A percentile compares a stretch with the other conserved stretches of the same genome.
Conservation (phyloP, 1,284 basidiomycete species). For the Ustilago curta region DNA sequence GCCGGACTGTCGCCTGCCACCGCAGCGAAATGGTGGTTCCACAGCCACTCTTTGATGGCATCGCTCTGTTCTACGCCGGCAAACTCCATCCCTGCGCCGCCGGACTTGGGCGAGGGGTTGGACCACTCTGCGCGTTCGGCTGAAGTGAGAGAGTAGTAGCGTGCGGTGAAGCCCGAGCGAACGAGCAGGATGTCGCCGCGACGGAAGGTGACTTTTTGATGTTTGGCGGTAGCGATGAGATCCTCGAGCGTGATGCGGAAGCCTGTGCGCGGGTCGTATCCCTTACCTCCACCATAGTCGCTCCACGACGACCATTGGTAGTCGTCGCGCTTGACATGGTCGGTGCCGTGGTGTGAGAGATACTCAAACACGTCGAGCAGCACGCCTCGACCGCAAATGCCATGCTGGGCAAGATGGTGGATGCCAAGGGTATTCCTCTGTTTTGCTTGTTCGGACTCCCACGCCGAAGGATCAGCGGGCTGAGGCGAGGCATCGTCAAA, state of each 20-base stretch:
- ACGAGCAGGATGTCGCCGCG: slow-evolving; percentile 58
- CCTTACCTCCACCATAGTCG: slow-evolving; percentile 34
- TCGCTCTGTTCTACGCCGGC: slow-evolving; percentile 61
- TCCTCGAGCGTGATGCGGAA: slow-evolving; percentile 75
- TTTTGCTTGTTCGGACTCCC: slow-evolving; percentile 27
- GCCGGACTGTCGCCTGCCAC: slow-evolving; percentile 80
- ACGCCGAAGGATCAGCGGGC: slow-evolving; percentile 28
- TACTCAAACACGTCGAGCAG: slow-evolving; percentile 74
- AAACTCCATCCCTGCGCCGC: slow-evolving; percentile 29
- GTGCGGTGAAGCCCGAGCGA: slow-evolving; percentile 75
- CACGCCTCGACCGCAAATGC: slow-evolving; percentile 79
- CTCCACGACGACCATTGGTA: slow-evolving; percentile 28
- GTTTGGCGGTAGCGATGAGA: slow-evolving; percentile 76
- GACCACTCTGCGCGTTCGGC: slow-evolving; percentile 73
- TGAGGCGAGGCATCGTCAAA: slow-evolving; percentile 30
- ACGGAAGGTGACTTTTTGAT: slow-evolving; percentile 73
- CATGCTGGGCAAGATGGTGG: slow-evolving; percentile 75
- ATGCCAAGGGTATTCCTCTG: slow-evolving; percentile 48
- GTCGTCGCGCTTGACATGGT: slow-evolving; percentile 17
- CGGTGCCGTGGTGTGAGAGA: slow-evolving; percentile 39
- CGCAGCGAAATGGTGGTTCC: slow-evolving; percentile 82
- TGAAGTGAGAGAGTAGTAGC: slow-evolving; percentile 73
- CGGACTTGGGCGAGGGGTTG: slow-evolving; percentile 23
- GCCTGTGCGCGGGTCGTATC: slow-evolving; percentile 75
- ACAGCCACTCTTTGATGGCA: slow-evolving; percentile 69